A percentile compares a stretch with the other conserved stretches of the same genome.
Conservation (phyloP, 192 early-diverging fungal species). For the Podila epigama region DNA sequence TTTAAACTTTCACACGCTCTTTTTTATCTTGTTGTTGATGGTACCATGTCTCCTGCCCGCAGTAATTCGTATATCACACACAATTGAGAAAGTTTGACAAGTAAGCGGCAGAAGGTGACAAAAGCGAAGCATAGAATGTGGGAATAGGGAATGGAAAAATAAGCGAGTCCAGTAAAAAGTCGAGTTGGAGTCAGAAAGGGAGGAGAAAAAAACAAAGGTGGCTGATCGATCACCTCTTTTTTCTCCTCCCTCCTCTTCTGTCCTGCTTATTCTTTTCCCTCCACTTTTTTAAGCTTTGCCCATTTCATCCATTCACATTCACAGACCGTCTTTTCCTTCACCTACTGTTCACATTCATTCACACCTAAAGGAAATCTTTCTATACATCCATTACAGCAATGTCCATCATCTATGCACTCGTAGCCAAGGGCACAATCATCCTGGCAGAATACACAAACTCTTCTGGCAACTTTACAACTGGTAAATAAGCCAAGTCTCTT, state of each 20-base stretch:
- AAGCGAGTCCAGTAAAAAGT: too few relatives aligned
- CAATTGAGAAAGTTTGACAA: too few relatives aligned
- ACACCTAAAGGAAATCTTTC: too few relatives aligned
- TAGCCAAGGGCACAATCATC: conserved; percentile 77
- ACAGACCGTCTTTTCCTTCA: not conserved
- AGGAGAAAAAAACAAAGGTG: not conserved
- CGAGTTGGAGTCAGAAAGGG: too few relatives aligned
- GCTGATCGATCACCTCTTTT: not conserved
- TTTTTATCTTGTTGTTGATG: too few relatives aligned
- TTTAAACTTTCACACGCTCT: too few relatives aligned
- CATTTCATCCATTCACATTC: not conserved
- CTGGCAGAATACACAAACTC: conserved; percentile 86
- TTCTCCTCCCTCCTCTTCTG: not conserved
- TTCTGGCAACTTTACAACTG: conserved; percentile 82
- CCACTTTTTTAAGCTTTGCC: not conserved
- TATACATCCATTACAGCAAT: conserved; percentile 34
- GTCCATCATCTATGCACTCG: conserved; percentile 84
- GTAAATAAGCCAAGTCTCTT: conserved; percentile 31
- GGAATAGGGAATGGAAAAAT: too few relatives aligned
- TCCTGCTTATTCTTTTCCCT: not conserved
- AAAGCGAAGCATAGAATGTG: too few relatives aligned
- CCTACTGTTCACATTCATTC: not conserved
- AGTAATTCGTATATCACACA: too few relatives aligned
- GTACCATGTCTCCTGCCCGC: too few relatives aligned
- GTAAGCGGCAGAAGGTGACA: too few relatives aligned